Conservation (phyloP, 164 flowering plant genomes). For the Sedum album region DNA sequence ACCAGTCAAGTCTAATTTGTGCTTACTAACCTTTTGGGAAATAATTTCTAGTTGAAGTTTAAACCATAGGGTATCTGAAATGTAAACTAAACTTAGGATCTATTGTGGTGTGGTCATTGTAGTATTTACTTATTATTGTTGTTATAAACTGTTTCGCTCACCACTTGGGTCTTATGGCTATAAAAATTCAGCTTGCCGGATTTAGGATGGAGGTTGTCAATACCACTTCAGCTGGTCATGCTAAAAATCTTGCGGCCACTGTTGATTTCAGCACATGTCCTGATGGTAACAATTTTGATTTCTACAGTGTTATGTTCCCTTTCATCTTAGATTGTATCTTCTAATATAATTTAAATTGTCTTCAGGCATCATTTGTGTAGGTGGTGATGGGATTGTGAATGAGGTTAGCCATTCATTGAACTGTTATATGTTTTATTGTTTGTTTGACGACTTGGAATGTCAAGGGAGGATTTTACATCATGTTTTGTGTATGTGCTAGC, state of each 20-base stretch:
- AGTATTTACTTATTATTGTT: too few species aligned
- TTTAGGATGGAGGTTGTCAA: slow-evolving; percentile 5
- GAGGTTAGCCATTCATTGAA: slow-evolving; percentile 50
- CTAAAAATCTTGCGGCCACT: not conserved
- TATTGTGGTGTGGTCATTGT: too few species aligned
- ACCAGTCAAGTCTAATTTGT: not conserved
- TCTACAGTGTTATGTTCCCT: not conserved
- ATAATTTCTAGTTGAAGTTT: not conserved
- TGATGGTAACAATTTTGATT: not conserved
- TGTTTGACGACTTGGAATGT: not conserved
- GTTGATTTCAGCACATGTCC: not conserved
- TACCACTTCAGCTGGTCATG: not conserved
- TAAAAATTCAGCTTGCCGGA: not conserved
- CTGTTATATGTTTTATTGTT: not conserved
- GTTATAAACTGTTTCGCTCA: too few species aligned
- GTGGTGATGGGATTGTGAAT: slow-evolving; percentile 98
- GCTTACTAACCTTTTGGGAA: not conserved
- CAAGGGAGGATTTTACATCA: not conserved
- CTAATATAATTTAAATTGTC: not conserved
- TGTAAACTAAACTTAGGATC: not conserved
- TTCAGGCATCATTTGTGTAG: slow-evolving; percentile 94
- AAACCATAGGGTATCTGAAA: not conserved
- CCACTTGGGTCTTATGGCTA: not conserved
- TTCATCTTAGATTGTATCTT: not conserved
- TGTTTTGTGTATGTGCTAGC: not conserved